Base-by-base conservation (phyloP, 208 protist genomes). In the Crithidia mellificae region DNA sequence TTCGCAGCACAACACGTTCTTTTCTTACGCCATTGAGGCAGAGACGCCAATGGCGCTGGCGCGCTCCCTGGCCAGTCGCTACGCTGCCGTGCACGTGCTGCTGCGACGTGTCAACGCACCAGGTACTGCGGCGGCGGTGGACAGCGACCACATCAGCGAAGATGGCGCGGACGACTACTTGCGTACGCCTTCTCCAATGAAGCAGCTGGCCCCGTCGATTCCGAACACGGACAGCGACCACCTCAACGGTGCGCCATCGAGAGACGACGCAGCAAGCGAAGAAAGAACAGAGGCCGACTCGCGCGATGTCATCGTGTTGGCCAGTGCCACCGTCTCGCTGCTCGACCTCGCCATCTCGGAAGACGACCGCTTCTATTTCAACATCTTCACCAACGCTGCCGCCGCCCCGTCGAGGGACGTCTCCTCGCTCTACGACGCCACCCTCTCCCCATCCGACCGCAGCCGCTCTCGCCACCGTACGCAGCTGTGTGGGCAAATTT, bases 281-380 rank as follows among this genome's bases (percentile, higher is more conserved):
- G 32, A 47, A 0, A 49, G 32, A 6, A 25, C 15, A 9, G 41
- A 20, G 2, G 43, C 63, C 14, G 9, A 53, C 30, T 1, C 50
- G n/a, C 30, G 24, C 5, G 66, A 72, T 1, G 73, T 75, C 4
- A 19, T 68, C 15, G 68, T 75, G 41, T 36, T 80, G 24, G 74
- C 68, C 22, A 80, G 74, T 25, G 74, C 74, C 30, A 80, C 74
- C 15, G 49, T 68, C 14, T 75, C 74, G 4, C 38, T 80, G 25
- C 63, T 75, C 14, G 74, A 80, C 62, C 46, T 80, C 17, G 34
- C 67, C 53, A 27, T 73, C 38, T 30, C 63, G 1, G 19, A 53
- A 4, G 63, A 75, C 36, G 56, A 59, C 6, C 49, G 63, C 39
- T 80, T 75, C 46, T 61, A 63, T 46, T 78, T 78, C 44, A 67